phyloP scores from a whole-genome alignment of 192 early-diverging fungal genomes.

The Rhizophagus prolifer region DNA sequence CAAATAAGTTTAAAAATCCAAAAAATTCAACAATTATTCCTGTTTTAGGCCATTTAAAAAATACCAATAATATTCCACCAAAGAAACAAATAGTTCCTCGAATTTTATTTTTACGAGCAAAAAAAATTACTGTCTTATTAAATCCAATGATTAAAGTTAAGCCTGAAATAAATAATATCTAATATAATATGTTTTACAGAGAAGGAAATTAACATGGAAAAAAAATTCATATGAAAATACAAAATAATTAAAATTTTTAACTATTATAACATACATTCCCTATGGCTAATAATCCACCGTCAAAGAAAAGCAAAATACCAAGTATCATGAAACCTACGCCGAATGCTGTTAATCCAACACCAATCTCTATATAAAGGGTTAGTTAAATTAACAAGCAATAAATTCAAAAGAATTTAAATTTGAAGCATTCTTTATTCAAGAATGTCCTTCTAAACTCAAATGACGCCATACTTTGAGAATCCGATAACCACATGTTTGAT shows the following conservation, averaged over 20 bases:
- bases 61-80: conserved; percentile 83
- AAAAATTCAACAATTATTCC: conserved; percentile 88
- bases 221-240: no score
- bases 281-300: conserved; percentile 91
- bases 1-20: conserved; percentile 98
- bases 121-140: conserved; percentile 84
- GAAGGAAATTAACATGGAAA: not conserved
- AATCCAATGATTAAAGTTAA: conserved; percentile 88
- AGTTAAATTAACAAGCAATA: not conserved
- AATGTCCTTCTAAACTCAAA: not conserved
- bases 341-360: conserved; percentile 91
- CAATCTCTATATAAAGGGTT: conserved; percentile 62
- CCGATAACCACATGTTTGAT: not conserved
- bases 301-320: conserved; percentile 95
- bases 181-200: not conserved
- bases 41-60: conserved; percentile 86
- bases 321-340: conserved; percentile 89
- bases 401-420: not conserved
- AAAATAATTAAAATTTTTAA: not conserved
- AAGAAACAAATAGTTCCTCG: conserved; percentile 90
- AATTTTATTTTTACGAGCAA: conserved; percentile 82
- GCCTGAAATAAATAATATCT: conserved; percentile 90
- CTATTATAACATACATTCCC: conserved; percentile 75
- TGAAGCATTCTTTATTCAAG: no score
- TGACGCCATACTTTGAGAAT: not conserved